Evolutionary conservation across 2,329 filamentous ascomycete genomes (phyloP).

Genomic region (Tolypocladium inflatum): DNA sequence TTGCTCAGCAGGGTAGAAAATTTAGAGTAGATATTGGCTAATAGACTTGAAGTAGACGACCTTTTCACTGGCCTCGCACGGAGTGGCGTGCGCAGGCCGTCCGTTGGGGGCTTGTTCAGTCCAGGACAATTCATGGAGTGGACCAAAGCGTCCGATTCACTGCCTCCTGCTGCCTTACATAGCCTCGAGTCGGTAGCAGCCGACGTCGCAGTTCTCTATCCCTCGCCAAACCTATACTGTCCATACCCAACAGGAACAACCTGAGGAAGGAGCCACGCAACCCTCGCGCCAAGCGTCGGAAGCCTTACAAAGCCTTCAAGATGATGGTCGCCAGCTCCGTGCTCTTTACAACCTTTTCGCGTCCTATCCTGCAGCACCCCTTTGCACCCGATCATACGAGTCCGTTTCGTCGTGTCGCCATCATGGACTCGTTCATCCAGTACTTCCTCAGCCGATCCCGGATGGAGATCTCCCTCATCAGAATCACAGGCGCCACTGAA

Average conservation of each 20-base stretch:
- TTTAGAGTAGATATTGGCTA: neutral
- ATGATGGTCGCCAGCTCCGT: neutral
- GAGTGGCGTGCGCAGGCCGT: neutral
- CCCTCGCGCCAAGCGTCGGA: neutral
- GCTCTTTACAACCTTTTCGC: slow-evolving; percentile 16
- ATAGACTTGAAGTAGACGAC: neutral
- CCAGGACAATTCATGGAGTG: neutral
- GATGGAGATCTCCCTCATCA: slow-evolving; percentile 18
- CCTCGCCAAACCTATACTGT: neutral
- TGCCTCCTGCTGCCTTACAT: neutral
- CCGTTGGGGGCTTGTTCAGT: neutral
- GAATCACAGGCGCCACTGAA: slow-evolving; percentile 18
- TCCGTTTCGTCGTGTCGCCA: neutral
- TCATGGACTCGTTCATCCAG: slow-evolving; percentile 18
- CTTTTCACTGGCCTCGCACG: neutral
- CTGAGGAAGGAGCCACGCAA: neutral
- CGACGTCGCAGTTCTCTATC: neutral
- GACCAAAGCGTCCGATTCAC: neutral
- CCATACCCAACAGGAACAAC: neutral
- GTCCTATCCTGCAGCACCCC: slow-evolving; percentile 7
- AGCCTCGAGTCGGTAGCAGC: neutral
- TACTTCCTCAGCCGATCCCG: slow-evolving; percentile 16
- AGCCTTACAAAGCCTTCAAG: neutral
- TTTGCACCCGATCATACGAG: neutral
- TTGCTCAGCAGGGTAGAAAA: neutral